Percentiles rank a stretch among this genome's conserved stretches.
Conservation (phyloP, 2,329 filamentous ascomycete species). For the Onygena corvina region DNA sequence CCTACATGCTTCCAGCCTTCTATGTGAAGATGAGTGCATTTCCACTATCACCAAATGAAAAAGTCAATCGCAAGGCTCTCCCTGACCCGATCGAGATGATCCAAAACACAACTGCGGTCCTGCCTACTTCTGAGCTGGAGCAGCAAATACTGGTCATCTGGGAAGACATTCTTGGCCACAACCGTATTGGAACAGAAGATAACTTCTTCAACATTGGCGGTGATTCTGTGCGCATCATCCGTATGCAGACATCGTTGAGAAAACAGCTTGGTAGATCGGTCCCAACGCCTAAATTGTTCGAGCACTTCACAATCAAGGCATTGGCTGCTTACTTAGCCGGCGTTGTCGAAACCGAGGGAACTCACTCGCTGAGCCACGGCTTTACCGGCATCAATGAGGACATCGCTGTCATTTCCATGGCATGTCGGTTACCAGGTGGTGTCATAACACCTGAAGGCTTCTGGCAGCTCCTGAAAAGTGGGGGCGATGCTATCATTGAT, state of each 20-base stretch:
- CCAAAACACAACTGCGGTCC: not conserved
- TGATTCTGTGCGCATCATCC: constrained; percentile 9
- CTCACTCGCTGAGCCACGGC: not conserved
- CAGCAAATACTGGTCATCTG: constrained; percentile 10
- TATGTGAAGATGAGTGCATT: constrained; percentile 28
- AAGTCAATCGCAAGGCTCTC: constrained; percentile 23
- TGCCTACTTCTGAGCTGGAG: constrained; percentile 4
- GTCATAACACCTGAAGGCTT: not conserved
- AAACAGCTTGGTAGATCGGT: not conserved
- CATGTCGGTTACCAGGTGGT: constrained; percentile 10
- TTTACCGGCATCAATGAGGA: not conserved
- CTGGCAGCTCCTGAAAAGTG: constrained; percentile 4
- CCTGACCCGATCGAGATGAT: constrained; percentile 6
- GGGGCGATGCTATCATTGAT: not conserved
- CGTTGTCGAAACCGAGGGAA: not conserved
- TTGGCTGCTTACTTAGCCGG: constrained; percentile 2
- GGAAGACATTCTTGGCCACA: constrained; percentile 8
- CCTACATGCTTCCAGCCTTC: constrained; percentile 27
- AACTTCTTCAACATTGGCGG: constrained; percentile 13
- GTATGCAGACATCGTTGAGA: constrained; percentile 1
- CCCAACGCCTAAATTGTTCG: constrained; percentile 5
- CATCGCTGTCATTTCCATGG: constrained; percentile 10
- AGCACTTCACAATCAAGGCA: constrained; percentile 7
- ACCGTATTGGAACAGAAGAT: constrained; percentile 8
- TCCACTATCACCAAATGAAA: constrained; percentile 25